These are phyloP conservation scores for Lactifluus hygrophoroides DNA, from an alignment of 768 basidiomycete genomes.

Conservation along the genomic window DNA sequence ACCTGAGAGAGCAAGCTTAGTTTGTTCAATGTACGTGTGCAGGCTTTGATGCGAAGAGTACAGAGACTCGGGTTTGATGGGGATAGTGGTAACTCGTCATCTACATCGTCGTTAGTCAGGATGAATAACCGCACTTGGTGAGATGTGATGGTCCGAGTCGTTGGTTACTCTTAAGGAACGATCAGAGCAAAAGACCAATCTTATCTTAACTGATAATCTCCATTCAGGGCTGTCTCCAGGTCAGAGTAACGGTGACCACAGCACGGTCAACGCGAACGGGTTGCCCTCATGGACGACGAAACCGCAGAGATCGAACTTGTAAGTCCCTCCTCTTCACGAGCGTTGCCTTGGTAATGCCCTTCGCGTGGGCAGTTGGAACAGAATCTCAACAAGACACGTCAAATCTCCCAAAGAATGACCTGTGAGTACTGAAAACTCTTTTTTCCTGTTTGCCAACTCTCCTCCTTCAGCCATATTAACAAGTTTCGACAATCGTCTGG, in stretches of 20 bases:
- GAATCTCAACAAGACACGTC: constrained; percentile 77
- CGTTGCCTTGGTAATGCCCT: not conserved
- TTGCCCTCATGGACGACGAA: constrained; percentile 45
- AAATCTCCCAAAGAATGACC: constrained; percentile 81
- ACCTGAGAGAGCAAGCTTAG: no score
- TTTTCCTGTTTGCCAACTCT: constrained; percentile 21
- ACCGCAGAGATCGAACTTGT: constrained; percentile 57
- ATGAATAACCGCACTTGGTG: no score
- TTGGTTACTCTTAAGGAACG: no score
- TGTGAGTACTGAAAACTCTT: constrained; percentile 38
- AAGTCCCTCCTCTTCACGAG: not conserved
- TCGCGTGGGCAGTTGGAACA: constrained; percentile 61
- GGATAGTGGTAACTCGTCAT: no score
- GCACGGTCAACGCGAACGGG: not conserved
- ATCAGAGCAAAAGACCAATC: not conserved
- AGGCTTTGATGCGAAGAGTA: no score
- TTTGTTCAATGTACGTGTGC: no score
- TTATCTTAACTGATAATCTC: not conserved
- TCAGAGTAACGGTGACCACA: no score
- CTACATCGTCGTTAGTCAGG: no score
- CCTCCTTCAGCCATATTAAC: constrained; percentile 60
- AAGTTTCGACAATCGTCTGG: constrained; percentile 74
- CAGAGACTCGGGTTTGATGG: no score
- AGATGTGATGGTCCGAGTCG: no score
- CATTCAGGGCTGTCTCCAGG: no score